Percentiles rank a stretch among this genome's conserved stretches.
phyloP scores from a whole-genome alignment of 306 rosid genomes.

The Pyrus betulifolia region DNA sequence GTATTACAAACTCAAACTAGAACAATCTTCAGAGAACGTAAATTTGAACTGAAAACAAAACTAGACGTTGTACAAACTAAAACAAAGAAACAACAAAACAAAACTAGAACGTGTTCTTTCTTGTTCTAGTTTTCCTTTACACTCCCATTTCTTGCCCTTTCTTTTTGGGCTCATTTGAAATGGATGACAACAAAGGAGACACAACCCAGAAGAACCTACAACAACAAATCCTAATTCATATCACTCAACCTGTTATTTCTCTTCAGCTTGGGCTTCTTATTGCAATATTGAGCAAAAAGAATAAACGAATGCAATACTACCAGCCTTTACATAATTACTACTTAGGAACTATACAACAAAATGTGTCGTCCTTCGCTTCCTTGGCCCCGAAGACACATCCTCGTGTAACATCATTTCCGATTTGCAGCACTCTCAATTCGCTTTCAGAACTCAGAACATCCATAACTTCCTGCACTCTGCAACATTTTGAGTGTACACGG shows the following conservation, averaged over 20 bases:
- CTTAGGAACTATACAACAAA: constrained; percentile 18
- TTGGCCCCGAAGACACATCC: no score
- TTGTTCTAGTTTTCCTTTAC: constrained; percentile 22
- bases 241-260: no score
- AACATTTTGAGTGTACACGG: constrained; percentile 25
- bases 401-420: neutral
- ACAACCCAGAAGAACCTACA: constrained; percentile 41
- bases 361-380: neutral
- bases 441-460: constrained; percentile 6
- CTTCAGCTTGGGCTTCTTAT: no score
- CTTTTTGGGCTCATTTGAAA: constrained; percentile 37
- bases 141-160: neutral
- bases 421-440: neutral
- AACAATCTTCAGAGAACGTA: no score
- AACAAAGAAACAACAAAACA: neutral
- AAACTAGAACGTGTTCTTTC: constrained; percentile 14
- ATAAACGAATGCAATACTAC: constrained; percentile 13
- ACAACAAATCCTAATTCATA: neutral
- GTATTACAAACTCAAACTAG: no score
- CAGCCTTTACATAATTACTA: constrained; percentile 1
- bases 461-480: constrained; percentile 4
- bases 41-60: no score
- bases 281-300: neutral
- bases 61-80: no score
- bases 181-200: constrained; percentile 71